Base-by-base conservation (phyloP, 1,139 yeast genomes). In the Saccharomyces hybrid region DNA sequence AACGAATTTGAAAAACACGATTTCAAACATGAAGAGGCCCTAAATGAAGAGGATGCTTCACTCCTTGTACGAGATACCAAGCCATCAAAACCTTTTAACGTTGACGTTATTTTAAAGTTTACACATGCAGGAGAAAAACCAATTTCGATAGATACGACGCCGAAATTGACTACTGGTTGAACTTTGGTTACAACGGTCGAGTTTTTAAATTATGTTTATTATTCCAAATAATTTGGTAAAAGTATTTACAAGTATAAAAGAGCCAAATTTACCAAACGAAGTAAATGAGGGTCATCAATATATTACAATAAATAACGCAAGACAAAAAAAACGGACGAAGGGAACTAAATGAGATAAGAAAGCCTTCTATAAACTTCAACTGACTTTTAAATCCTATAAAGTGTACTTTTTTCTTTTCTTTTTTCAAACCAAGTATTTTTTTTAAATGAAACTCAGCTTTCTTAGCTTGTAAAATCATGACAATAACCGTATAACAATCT, bases 401-500 rank as follows among this genome's bases (percentile, higher is more conserved):
- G 19, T 38, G 44, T 24, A 38, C 44, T 38, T 38, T 38, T 9
- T 38, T 9, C 7, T 9, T 9, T 7, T 6, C 7, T 19, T 38
- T 38, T 19, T 19, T 38, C 12, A 4, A 9, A 19, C 41, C 9
- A 19, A 19, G 44, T 38, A 12, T 38, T 1, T 3, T 24, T 11
- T 16, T 16, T 4, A 2, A 38, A 19, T 38, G n/a, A 38, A 38
- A 4, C 24, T 38, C 16, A 12, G 4, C 24, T 38, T 38, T 34
- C 19, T 38, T 3, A 38, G 47, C 51, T 41, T 34, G n/a, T 21
- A 7, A 19, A 19, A 29, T 24, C 60, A 71, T 8, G 89, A 82
- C 52, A 86, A 74, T 47, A 86, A 68, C 58, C 86, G 79, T 48
- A 93, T 90, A 51, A 95, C 88, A 50, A 95, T 73, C 68, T 95